Evolutionary conservation across 2,329 filamentous ascomycete species (phyloP).

Genomic region (Orbilia ellipsospora): DNA sequence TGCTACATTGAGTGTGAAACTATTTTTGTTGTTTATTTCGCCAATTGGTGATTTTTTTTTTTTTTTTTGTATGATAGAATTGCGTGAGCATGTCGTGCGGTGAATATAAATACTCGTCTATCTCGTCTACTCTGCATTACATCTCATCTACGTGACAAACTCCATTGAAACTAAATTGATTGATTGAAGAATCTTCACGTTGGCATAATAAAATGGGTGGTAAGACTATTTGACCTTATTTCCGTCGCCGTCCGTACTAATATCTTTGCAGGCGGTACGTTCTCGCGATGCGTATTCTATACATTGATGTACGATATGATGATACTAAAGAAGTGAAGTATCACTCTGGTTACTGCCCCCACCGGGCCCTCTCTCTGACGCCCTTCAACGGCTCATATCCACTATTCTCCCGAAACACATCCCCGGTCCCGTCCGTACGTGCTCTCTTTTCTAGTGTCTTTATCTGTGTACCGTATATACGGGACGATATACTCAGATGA

Average conservation of each 20-base stretch:
- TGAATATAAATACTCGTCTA: too few species aligned
- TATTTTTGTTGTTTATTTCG: not conserved
- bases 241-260: not conserved
- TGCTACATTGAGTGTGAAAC: not conserved
- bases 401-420: constrained; percentile 56
- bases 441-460: too few species aligned
- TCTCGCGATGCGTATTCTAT: not conserved
- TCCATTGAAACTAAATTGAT: not conserved
- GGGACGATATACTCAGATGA: not conserved
- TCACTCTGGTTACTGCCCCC: constrained; percentile 57
- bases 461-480: too few species aligned
- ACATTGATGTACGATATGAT: too few species aligned
- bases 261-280: constrained; percentile 40
- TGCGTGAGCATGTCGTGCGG: too few species aligned
- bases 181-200: not conserved
- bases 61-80: not conserved
- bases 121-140: too few species aligned
- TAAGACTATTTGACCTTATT: not conserved
- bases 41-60: not conserved
- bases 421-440: constrained; percentile 41
- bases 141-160: too few species aligned
- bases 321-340: constrained; percentile 27
- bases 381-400: constrained; percentile 55
- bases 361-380: constrained; percentile 31
- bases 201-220: constrained; percentile 1